Evolutionary conservation across 139 green algal species (phyloP), one percentile per base, ranked within the genome.

Genomic region (Picochlorum sp.): DNA sequence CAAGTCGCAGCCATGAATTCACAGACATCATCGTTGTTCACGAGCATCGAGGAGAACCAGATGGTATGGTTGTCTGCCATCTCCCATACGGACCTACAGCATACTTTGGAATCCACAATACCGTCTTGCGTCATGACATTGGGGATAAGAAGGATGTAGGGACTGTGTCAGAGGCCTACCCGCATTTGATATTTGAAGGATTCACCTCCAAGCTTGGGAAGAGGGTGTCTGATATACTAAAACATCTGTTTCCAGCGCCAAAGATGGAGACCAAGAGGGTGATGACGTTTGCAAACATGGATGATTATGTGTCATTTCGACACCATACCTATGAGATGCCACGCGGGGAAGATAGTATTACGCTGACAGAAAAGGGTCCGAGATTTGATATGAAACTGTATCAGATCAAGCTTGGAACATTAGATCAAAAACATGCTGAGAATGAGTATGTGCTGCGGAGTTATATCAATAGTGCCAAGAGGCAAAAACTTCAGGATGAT

Each of bases 21-120:
- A 97, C 91, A 1, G 94, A 99, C 79, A 80, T 99, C 0, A 77
- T 99, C 5, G 74, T 99, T 56, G 78, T 97, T 51, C 94, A 99
- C 73, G 94, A 99, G 70, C 94, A 99, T 74, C 66, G 94, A 1
- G 93, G 93, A 3, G 87, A 98, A 79, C 94, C 94, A 54, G 94
- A 98, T 73, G 94, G 94, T 38, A 69, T 99, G 72, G 85, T 98
- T 20, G 77, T 99, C 7, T 97, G 85, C 73, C 94, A 99, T 79
- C 73, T 99, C 57, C 94, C 94, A 15, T 97, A 93, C 61, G 94
- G 94, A 34, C 94, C 94, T 49, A 98, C 92, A 2, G 92, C 94
- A 15, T 98, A 97, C 78, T 99, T 99, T 80, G 94, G 94, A 26
- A 45, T 99, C 0, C 84, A 80, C 76, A 95, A 95, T 78, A 89